Conservation (phyloP, 306 rosid species). For the Dalbergia cultrata region DNA sequence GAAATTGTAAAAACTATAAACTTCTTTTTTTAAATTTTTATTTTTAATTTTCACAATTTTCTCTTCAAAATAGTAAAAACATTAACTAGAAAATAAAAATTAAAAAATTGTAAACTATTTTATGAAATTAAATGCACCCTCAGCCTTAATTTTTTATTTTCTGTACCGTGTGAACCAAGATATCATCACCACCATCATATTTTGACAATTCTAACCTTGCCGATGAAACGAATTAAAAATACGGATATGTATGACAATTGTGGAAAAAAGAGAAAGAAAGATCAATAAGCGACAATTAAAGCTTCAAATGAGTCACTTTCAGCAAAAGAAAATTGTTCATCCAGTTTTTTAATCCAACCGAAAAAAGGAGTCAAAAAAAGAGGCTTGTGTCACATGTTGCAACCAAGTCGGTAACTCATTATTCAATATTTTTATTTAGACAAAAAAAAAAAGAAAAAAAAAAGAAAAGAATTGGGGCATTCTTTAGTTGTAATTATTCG, state of each 20-base stretch:
- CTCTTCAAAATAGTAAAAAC: no score
- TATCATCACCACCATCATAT: not conserved
- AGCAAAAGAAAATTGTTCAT: not conserved
- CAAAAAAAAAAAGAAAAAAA: not conserved
- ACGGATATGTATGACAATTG: not conserved
- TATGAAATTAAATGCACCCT: no score
- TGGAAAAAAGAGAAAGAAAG: not conserved
- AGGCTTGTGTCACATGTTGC: constrained; percentile 27
- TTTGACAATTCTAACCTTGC: not conserved
- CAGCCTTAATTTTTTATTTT: no score
- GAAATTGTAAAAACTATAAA: no score
- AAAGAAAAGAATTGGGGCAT: not conserved
- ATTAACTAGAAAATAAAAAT: no score
- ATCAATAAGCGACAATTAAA: not conserved
- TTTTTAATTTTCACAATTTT: no score
- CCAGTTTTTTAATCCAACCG: not conserved
- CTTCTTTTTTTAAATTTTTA: no score
- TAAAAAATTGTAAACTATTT: no score
- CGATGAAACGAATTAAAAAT: not conserved
- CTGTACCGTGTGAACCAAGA: not conserved
- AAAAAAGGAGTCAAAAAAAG: constrained; percentile 40
- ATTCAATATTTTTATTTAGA: not conserved
- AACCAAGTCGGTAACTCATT: not conserved
- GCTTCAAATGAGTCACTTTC: not conserved
- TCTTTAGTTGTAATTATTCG: not conserved